Evolutionary conservation across 495 filamentous ascomycete species (phyloP), one percentile per base, ranked within the genome.

Genomic region (Penicillium cinerascens): DNA sequence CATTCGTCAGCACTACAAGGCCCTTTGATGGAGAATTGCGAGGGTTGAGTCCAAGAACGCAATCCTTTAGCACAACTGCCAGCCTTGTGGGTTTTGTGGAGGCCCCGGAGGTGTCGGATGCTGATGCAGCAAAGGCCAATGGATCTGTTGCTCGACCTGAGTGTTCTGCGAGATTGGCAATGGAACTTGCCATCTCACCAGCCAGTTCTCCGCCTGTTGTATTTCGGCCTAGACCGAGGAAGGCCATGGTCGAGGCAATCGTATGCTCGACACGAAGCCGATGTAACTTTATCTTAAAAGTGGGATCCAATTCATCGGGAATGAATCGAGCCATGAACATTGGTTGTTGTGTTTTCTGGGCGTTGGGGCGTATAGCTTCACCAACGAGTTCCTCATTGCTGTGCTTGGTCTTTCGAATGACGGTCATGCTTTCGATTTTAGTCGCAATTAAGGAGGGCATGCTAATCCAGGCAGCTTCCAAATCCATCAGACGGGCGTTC

Each of bases 261-360:
- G 83, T 84, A 67, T 99, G 97, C 55, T 99, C 95, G 17, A 88
- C 60, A 46, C 83, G 84, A 11, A 96, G 47, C 54, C 92, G 88
- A 67, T 86, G 84, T 23, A 97, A 66, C 64, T 95, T 95, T 52
- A 97, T 61, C 65, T 92, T 95, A 47, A 96, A 72, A 11, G 89
- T 85, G 0, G 95, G 91, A 49, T 97, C 92, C 72, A 95, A 88
- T 59, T 97, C 95, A 65, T 97, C 91, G 0, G 88, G 88, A 46
- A 99, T 86, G 68, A 93, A 87, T 41, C 95, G 80, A 55, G 86
- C 83, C 85, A 91, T 89, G 23, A 90, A 56, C 65, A 87, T 82
- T 2, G 84, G 82, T 26, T 79, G 56, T 42, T 69, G 63, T 35
- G 43, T 46, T 35, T 67, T 38, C 27, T 47, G 51, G 27, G 39